Base-by-base conservation (phyloP, 495 filamentous ascomycete genomes). In the Copromyces sp. region DNA sequence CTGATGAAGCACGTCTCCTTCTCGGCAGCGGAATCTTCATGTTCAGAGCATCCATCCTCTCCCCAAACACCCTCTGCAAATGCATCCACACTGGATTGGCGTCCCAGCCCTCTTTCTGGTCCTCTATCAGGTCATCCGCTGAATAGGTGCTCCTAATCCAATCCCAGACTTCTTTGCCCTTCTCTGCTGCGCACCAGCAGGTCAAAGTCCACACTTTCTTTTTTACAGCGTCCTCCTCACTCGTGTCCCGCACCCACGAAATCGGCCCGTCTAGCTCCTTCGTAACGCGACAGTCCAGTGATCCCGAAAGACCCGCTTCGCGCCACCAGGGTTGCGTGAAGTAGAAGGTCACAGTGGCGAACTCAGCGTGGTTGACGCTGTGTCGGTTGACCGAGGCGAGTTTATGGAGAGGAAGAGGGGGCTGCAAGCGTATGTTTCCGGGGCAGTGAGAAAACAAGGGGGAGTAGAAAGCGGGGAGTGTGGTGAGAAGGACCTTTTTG, bases 301-400 rank as follows among this genome's bases (percentile, higher is more conserved):
- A 82, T 16, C 84, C 81, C 72, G 71, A 78, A 47, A 75, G 75
- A 2, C 75, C 74, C 1, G 68, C 47, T 1, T 78, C 71, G 1
- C 75, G 76, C 86, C 85, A 87, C 73, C 77, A 87, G 2, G 85
- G 81, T 0, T 71, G 70, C 1, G 72, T 37, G 71, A 80, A 87
- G 7, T 61, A 61, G 2, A 35, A 61, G 24, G 53, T 61, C 1
- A 79, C 72, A 11, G 84, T 69, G 42, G 83, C 80, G 3, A 78
- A 75, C 70, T 84, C 84, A 41, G 77, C 80, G 69, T 81, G 84
- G 73, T 81, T 80, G 0, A 9, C 11, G 61, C 70, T 17, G 77
- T 80, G 72, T 5, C 12, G 75, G 53, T 7, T 78, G 79, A 42
- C 38, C 39, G 75, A 44, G 7, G 44, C 20, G 20, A 44, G 12